Evolutionary conservation across 2,329 filamentous ascomycete species (phyloP).

Genomic region (Lachnellula occidentalis): DNA sequence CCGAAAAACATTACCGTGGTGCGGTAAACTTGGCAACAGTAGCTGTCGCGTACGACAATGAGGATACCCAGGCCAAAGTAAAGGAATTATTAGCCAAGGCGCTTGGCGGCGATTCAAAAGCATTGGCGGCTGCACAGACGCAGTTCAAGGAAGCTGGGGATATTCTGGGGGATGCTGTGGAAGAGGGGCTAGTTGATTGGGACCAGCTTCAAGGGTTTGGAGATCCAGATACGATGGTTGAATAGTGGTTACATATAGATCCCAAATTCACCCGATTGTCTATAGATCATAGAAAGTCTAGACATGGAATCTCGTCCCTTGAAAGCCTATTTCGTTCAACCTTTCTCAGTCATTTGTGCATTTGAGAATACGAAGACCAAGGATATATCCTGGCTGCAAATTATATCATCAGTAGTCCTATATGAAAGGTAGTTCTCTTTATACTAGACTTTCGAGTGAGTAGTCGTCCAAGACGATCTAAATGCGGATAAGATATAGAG

Average conservation of each 20-base stretch:
- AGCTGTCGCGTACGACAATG: slow-evolving; percentile 9
- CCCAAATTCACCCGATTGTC: too few relatives aligned
- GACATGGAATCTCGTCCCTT: background rate
- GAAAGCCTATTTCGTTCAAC: too few relatives aligned
- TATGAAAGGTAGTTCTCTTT: too few relatives aligned
- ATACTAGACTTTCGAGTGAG: too few relatives aligned
- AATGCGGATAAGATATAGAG: too few relatives aligned
- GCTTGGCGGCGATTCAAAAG: background rate
- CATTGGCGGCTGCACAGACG: background rate
- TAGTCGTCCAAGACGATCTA: too few relatives aligned
- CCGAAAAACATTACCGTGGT: slow-evolving; percentile 52
- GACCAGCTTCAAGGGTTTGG: background rate
- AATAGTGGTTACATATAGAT: background rate
- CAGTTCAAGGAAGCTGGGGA: background rate
- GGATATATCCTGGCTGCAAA: too few relatives aligned
- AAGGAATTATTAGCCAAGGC: slow-evolving; percentile 7
- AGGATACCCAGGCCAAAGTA: background rate
- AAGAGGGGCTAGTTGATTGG: slow-evolving; percentile 2
- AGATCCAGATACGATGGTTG: background rate
- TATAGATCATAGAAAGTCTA: background rate
- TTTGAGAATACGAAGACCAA: too few relatives aligned
- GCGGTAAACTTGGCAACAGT: slow-evolving; percentile 27
- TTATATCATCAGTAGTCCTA: too few relatives aligned
- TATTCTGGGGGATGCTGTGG: slow-evolving; percentile 4
- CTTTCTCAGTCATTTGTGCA: too few relatives aligned